Evolutionary conservation across 345 rosid species (phyloP), one percentile per base, ranked within the genome.

Genomic region (Rhizophora mangle): DNA sequence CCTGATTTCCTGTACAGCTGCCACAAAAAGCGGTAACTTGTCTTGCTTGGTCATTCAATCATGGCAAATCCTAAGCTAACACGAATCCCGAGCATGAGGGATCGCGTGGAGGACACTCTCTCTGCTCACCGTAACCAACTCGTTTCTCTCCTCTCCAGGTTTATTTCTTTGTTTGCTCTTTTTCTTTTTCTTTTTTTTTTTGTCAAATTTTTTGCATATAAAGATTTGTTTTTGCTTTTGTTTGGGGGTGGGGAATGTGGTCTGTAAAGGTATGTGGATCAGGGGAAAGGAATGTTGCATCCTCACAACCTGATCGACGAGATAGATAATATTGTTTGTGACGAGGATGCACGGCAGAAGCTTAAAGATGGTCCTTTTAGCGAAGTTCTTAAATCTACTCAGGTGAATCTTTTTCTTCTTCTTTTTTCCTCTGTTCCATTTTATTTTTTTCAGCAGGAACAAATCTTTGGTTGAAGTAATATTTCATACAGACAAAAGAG

Each of bases 111-210:
- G 72, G 89, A 86, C 72, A 95, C 93, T 30, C 97, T 95, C 74
- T 84, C 96, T 36, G 85, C 75, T 78, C 96, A 92, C 64, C 90
- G 99, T 29, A 95, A 95, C 80, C 91, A 87, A 34, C 96, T 95
- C 77, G 87, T 92, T 69, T 80, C 97, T 61, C 96, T 95, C 57
- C 97, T 95, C 78, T 90, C 96, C 84, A 87, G 99, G 99, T 95
- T 77, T 54, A 4, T 66, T 13, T 18, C 21, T 10, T 64, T 3
- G 20, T 7, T 56, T 22, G 1, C 5, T 4, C 8, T 22, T 10
- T 24, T 7, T 22, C 0, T 24, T 24, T 56, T 21, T 22, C 3
- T 39, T 9, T 8, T 11, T 43, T 11, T 43, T 3, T 3, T 43
- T 4, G 15, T 43, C 4, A 3, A 11, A 13, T 11, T 3, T 43